Conservation (phyloP, 306 rosid species). For the Inga leiocalycina region DNA sequence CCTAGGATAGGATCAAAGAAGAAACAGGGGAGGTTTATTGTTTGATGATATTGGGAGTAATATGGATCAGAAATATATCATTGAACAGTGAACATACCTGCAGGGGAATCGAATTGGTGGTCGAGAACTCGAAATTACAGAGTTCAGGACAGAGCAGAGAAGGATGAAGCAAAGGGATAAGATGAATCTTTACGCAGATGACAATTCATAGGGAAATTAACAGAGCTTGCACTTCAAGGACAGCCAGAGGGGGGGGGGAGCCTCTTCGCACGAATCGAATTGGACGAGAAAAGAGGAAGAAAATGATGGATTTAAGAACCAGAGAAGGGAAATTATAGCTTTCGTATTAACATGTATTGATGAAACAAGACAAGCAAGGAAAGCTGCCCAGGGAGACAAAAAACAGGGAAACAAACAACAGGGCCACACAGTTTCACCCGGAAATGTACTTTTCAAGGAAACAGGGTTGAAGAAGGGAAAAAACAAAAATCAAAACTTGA, state of each 20-base stretch:
- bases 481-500: background rate
- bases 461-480: background rate
- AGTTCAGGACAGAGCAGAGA: background rate
- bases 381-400: background rate
- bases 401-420: background rate
- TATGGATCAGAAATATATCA: conserved; percentile 15
- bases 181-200: background rate
- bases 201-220: background rate
- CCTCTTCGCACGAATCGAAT: background rate
- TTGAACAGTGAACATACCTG: conserved; percentile 30
- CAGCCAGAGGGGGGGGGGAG: background rate
- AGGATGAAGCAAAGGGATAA: background rate
- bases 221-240: conserved; percentile 5
- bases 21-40: background rate
- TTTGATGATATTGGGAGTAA: background rate
- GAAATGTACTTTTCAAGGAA: conserved; percentile 1
- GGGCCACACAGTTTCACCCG: background rate
- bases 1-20: background rate
- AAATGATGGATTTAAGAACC: conserved; percentile 22
- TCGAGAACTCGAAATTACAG: background rate
- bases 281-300: background rate
- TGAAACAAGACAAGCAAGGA: conserved; percentile 16
- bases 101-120: background rate
- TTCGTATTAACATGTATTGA: background rate
- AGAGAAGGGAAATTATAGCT: background rate